Evolutionary conservation across 306 rosid genomes (phyloP).

Genomic region (Canavalia ensiformis): DNA sequence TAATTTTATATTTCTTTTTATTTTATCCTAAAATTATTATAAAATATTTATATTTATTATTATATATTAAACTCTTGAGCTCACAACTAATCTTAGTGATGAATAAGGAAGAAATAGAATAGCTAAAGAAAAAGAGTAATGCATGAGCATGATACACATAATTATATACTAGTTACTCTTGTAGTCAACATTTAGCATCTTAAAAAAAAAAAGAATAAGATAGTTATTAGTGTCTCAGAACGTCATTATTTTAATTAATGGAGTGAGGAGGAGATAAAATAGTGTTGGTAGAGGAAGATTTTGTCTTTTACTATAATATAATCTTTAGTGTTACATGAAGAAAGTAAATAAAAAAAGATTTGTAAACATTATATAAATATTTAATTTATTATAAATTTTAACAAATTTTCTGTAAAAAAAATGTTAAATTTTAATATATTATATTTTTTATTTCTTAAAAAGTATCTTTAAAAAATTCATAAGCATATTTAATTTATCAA

Average conservation of each 20-base stretch:
- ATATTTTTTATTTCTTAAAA: background rate
- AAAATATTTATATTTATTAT: background rate
- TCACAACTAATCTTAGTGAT: constrained; percentile 21
- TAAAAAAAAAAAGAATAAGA: constrained; percentile 42
- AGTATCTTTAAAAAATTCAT: background rate
- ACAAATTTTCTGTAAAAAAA: background rate
- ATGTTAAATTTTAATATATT: background rate
- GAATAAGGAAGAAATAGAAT: constrained; percentile 2
- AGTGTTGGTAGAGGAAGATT: constrained; percentile 38
- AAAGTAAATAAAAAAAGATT: background rate
- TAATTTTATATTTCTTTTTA: background rate
- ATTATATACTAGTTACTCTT: constrained; percentile 39
- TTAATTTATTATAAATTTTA: background rate
- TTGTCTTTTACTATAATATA: constrained; percentile 16
- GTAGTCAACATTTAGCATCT: constrained; percentile 47
- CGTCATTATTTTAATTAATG: constrained; percentile 44
- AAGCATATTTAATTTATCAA: constrained; percentile 6
- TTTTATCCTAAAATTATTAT: background rate
- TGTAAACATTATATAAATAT: background rate
- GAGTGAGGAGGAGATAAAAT: constrained; percentile 38
- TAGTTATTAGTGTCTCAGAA: constrained; percentile 41
- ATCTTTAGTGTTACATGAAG: constrained; percentile 6
- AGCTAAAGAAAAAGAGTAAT: background rate
- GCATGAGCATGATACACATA: constrained; percentile 15
- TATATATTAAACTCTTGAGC: constrained; percentile 4